Base-by-base conservation (phyloP, 371 early-diverging fungal genomes). In the Syncephalis fuscata region DNA sequence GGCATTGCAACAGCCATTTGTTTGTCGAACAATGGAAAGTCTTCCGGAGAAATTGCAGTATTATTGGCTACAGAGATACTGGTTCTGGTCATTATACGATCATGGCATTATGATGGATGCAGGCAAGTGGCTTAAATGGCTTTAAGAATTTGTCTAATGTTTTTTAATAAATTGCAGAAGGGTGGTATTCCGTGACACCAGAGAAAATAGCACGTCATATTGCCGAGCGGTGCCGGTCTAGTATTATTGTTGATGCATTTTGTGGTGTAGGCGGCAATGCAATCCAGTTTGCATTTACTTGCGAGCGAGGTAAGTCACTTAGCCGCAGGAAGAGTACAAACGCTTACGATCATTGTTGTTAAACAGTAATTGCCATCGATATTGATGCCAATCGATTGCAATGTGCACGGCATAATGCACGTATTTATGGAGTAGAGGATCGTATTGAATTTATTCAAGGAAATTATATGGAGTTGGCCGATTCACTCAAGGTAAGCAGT, bases 161-260 rank as follows among this genome's bases (percentile, higher is more conserved):
- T n/a, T n/a, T n/a, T n/a, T n/a, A n/a, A n/a, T n/a, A n/a, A n/a
- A n/a, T n/a, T n/a, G 43, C 52, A 78, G 91, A 88, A 59, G 82
- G 90, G 7, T 93, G 94, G 97, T 97, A 80, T 63, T 92, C 93
- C 0, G 93, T 94, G 0, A 97, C 96, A 0, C 95, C 95, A 0
- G 97, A 97, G 52, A 60, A 64, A 39, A 81, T 97, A 41, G 92
- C 94, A 2, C 48, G 57, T 11, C 83, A 92, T 56, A 81, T 88
- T 17, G 92, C 95, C 0, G 50, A 67, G 41, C 74, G 92, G 38
- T 82, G 77, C 48, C 60, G 67, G 14, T 65, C 76, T 23, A 67
- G 77, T 49, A 59, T 80, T 21, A 71, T 94, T 11, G 71, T 97
- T 44, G 95, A 95, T 53, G 93, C 87, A 1, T 94, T 89, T 56